These are phyloP conservation scores for Fraxinus anomala DNA, from an alignment of 257 asterid genomes.

Conservation along the genomic window DNA sequence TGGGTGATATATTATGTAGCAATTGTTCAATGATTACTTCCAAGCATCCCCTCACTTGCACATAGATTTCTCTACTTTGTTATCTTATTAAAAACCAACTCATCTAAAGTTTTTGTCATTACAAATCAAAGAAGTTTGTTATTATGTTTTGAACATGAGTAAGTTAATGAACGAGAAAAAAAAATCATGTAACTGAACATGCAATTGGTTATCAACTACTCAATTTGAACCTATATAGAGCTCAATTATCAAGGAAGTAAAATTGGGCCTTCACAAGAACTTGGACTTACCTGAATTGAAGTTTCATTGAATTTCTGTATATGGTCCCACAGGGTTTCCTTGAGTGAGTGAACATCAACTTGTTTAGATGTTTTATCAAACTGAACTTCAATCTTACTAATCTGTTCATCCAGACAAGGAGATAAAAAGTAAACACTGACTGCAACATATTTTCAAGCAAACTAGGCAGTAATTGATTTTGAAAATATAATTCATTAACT, in stretches of 20 bases:
- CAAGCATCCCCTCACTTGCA: background rate
- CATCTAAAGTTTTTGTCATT: background rate
- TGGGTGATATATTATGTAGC: background rate
- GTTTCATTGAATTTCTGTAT: conserved; percentile 44
- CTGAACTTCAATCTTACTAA: conserved; percentile 77
- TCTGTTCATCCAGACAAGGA: conserved; percentile 43
- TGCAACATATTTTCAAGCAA: conserved; percentile 1
- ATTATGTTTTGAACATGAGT: background rate
- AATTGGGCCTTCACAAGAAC: background rate
- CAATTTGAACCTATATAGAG: background rate
- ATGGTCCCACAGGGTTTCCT: conserved; percentile 85
- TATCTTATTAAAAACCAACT: background rate
- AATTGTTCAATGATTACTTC: background rate
- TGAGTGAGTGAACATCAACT: conserved; percentile 90
- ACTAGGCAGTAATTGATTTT: background rate
- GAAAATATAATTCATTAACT: background rate
- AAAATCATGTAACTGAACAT: background rate
- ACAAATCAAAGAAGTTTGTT: background rate
- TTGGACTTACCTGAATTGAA: conserved; percentile 49
- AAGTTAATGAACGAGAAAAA: background rate
- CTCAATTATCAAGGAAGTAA: background rate
- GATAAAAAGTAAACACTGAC: conserved; percentile 8
- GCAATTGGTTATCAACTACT: background rate
- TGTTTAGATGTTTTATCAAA: conserved; percentile 89
- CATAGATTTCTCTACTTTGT: background rate